These are phyloP conservation scores for Myxozyma melibiosi DNA, from an alignment of 805 yeast genomes.

Conservation along the genomic window DNA sequence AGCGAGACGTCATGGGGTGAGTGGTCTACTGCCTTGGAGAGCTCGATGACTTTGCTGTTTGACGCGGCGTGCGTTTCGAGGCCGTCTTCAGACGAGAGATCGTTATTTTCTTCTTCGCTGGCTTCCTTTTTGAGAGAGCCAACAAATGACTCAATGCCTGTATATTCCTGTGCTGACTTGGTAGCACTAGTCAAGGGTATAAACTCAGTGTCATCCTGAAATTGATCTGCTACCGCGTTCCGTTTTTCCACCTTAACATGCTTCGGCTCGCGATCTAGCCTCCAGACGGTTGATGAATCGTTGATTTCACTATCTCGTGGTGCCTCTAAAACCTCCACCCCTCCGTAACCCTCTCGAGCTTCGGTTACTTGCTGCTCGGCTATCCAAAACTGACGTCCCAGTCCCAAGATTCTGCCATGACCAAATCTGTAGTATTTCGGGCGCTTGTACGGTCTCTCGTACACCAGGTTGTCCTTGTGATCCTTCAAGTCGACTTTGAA, in stretches of 20 bases:
- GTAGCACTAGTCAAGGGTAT: not conserved
- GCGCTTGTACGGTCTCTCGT: conserved; percentile 13
- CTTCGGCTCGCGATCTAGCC: not conserved
- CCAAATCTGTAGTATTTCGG: conserved; percentile 22
- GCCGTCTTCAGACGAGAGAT: conserved; percentile 5
- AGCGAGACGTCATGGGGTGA: conserved; percentile 8
- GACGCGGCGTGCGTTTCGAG: conserved; percentile 1
- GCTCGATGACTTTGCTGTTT: not conserved
- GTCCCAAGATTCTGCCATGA: conserved; percentile 23
- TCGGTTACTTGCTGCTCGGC: not conserved
- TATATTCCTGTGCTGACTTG: not conserved
- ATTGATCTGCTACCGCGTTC: not conserved
- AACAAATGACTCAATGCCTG: not conserved
- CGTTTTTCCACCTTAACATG: not conserved
- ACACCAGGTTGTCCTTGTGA: conserved; percentile 11
- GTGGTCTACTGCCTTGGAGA: conserved; percentile 16
- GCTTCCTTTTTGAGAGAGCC: not conserved
- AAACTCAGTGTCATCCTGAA: not conserved
- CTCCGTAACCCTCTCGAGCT: conserved; percentile 2
- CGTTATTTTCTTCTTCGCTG: not conserved
- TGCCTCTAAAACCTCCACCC: not conserved
- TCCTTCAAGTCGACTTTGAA: conserved; percentile 12
- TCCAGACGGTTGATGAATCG: not conserved
- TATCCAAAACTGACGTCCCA: conserved; percentile 5
- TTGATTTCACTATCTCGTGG: not conserved